Evolutionary conservation across 768 basidiomycete species (phyloP), one percentile per base, ranked within the genome.

Genomic region (Clathrus columnatus): DNA sequence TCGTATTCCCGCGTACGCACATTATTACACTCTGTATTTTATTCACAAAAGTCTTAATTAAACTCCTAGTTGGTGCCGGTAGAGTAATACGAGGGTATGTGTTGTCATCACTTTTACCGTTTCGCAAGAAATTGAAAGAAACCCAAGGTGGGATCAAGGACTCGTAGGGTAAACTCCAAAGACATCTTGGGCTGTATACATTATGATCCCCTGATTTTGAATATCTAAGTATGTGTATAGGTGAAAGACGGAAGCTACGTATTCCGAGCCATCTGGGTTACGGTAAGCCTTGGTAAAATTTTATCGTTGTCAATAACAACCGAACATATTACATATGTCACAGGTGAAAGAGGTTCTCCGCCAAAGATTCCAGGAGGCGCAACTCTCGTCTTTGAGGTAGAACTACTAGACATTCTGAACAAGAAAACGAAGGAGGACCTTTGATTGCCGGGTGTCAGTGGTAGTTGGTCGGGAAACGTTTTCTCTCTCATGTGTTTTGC

Each of bases 321-420:
- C 26, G 36, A 21, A 27, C 42, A 41, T 11, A 11, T 42, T 42
- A 42, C 41, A 42, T 20, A 11, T 11, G 11, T 11, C 14, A 42
- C 11, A 57, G 59, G 65, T 8, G 59, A 56, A 24, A 64, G 69
- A 47, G 71, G 71, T 21, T 69, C 70, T 41, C 69, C 69, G 7
- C 67, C 64, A 8, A 67, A 69, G 30, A 72, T 72, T 42, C 71
- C 71, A 17, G 66, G 68, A 24, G 59, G 61, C 8, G 66, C 68
- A 6, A 66, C 66, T 1, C 59, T 72, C 8, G 59, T 68, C 4
- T 72, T 72, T 59, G 70, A 72, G 29, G 70, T 72, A 7, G 70
- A 71, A 56, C 42, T 57, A 24, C 42, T 70, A 20, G 69, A 66
- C 24, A 70, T 72, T 62, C 69, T 70, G 63, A 70, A 60, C 56